These are phyloP conservation scores for Colletotrichum gigasporum DNA, from an alignment of 2,329 filamentous ascomycete species.

Conservation along the genomic window DNA sequence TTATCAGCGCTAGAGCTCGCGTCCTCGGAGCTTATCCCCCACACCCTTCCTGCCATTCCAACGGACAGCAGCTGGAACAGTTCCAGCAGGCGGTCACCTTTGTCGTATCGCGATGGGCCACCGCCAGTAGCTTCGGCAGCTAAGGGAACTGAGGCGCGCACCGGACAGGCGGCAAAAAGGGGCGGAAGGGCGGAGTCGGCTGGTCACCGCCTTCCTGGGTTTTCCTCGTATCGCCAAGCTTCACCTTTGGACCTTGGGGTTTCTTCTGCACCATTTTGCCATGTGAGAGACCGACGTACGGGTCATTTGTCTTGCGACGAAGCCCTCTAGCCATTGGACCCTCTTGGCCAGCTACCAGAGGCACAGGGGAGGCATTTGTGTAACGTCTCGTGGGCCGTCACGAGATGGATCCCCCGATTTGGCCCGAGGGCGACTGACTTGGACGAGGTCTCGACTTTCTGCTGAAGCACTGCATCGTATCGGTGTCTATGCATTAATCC, in stretches of 20 bases:
- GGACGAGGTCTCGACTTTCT: background rate
- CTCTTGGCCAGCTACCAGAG: constrained; percentile 10
- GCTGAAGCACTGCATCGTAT: background rate
- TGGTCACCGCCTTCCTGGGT: background rate
- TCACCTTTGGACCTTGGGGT: background rate
- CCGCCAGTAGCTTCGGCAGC: background rate
- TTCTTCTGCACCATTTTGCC: background rate
- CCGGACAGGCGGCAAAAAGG: constrained; percentile 4
- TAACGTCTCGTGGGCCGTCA: constrained; percentile 22
- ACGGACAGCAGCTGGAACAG: background rate
- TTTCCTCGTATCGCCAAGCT: background rate
- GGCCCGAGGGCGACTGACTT: constrained; percentile 3
- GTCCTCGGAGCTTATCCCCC: constrained; percentile 28
- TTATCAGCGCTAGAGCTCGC: constrained; percentile 27
- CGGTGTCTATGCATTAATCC: constrained; percentile 19
- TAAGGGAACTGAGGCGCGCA: too few relatives aligned
- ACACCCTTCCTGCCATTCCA: background rate
- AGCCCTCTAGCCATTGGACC: background rate
- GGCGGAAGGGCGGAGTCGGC: constrained; percentile 1
- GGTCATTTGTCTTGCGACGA: too few relatives aligned
- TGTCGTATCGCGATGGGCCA: background rate
- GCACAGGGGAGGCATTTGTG: constrained; percentile 20
- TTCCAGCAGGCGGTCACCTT: background rate
- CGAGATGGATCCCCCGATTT: constrained; percentile 8
- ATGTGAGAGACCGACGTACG: constrained; percentile 14